A percentile compares a stretch with the other conserved stretches of the same genome.
Evolutionary conservation across 2,329 filamentous ascomycete genomes (phyloP).

Genomic region (Colletotrichum echinochloae): DNA sequence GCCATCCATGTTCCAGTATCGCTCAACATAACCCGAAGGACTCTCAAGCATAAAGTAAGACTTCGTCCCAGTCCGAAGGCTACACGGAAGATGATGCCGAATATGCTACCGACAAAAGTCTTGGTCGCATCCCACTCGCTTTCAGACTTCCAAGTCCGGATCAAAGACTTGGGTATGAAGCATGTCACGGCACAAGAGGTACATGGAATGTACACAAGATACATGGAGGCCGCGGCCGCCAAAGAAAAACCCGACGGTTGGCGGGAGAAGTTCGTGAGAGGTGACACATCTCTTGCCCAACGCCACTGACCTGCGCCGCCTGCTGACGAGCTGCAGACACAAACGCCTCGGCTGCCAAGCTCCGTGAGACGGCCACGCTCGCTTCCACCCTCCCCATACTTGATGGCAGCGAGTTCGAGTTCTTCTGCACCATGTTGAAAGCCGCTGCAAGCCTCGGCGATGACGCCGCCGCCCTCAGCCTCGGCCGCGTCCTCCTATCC

Average conservation of each 20-base stretch:
- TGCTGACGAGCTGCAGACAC: conserved; percentile 21
- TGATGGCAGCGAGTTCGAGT: conserved; percentile 3
- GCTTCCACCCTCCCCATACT: not conserved
- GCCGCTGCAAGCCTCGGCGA: conserved; percentile 49
- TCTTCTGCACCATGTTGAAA: conserved; percentile 45
- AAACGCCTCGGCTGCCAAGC: not conserved
- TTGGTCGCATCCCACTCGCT: not conserved
- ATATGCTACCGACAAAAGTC: not conserved
- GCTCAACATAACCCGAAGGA: not conserved
- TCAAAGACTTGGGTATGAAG: not conserved
- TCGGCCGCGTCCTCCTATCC: conserved; percentile 6
- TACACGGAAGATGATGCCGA: not conserved
- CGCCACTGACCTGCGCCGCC: not conserved
- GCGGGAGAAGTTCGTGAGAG: conserved; percentile 8
- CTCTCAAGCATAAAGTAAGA: conserved; percentile 7
- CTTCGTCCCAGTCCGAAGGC: not conserved
- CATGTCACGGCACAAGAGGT: not conserved
- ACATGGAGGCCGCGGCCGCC: not conserved
- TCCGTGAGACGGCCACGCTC: conserved; percentile 25
- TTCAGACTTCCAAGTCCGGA: conserved; percentile 4
- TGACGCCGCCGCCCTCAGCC: conserved; percentile 47
- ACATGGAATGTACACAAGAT: conserved; percentile 26
- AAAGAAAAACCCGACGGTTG: not conserved
- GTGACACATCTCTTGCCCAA: not conserved
- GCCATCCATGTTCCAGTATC: not conserved